A percentile compares a stretch with the other conserved stretches of the same genome.
Evolutionary conservation across 495 filamentous ascomycete species (phyloP).

Genomic region (Glonium stellatum): DNA sequence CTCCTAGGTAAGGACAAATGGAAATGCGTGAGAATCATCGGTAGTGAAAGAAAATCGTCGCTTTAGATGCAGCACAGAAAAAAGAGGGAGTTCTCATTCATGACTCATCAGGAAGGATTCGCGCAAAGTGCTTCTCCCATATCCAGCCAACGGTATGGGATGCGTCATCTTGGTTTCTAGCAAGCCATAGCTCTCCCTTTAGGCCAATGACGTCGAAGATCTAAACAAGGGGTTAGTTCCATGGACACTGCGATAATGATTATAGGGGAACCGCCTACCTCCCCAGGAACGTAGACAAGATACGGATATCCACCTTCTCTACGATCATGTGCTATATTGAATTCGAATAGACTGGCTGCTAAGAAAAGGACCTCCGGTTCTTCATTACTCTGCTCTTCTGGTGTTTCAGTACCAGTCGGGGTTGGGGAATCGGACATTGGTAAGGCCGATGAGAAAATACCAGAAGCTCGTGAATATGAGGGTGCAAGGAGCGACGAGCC

Average conservation of each 20-base stretch:
- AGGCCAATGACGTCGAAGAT: slow-evolving; percentile 65
- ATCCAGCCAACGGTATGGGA: slow-evolving; percentile 84
- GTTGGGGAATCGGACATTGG: slow-evolving; percentile 29
- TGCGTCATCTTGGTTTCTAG: slow-evolving; percentile 89
- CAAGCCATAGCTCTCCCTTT: slow-evolving; percentile 96
- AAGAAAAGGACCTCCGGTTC: slow-evolving; percentile 66
- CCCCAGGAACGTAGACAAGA: slow-evolving; percentile 86
- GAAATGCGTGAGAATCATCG: not conserved
- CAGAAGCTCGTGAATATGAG: slow-evolving; percentile 22
- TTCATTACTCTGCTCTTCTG: slow-evolving; percentile 15
- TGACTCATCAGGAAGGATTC: not conserved
- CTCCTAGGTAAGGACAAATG: not conserved
- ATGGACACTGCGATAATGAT: not conserved
- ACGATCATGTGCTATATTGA: slow-evolving; percentile 87
- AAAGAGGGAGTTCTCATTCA: not conserved
- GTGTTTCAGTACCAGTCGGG: not conserved
- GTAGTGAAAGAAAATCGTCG: not conserved
- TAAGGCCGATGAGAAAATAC: slow-evolving; percentile 34
- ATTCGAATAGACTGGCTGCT: slow-evolving; percentile 89
- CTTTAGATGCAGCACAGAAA: not conserved
- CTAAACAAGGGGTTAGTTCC: slow-evolving; percentile 10
- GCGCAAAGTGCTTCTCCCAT: slow-evolving; percentile 93
- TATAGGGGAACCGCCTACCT: slow-evolving; percentile 43
- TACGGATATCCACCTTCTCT: slow-evolving; percentile 94
- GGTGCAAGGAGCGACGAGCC: slow-evolving; percentile 3